phyloP scores from a whole-genome alignment of 352 stramenopile genomes.

The Ochromonadaceae sp. region DNA sequence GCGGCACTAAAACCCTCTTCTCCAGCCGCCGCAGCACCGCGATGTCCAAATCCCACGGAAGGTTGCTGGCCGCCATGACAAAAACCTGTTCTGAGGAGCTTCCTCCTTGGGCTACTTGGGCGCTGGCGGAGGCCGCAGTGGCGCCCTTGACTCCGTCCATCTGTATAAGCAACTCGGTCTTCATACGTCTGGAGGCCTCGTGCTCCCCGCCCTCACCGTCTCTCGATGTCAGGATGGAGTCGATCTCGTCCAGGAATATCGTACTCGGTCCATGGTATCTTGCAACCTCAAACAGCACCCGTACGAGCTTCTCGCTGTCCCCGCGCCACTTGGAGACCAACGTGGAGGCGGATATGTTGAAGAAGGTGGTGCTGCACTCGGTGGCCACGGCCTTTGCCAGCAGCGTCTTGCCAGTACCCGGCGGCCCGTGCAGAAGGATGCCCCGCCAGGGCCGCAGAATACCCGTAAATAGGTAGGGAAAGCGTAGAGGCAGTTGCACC shows the following conservation, averaged over 20 bases:
- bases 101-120: background rate
- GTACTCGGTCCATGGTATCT: constrained; percentile 87
- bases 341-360: constrained; percentile 71
- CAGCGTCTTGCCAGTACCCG: constrained; percentile 77
- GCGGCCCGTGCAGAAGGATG: constrained; percentile 35
- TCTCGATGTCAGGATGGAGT: constrained; percentile 76
- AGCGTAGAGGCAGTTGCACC: constrained; percentile 82
- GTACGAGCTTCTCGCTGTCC: constrained; percentile 75
- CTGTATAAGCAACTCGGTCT: constrained; percentile 92
- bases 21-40: constrained; percentile 81
- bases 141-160: constrained; percentile 76
- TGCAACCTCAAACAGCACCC: constrained; percentile 95
- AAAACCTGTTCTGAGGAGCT: constrained; percentile 31
- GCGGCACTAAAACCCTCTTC: constrained; percentile 79
- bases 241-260: constrained; percentile 98
- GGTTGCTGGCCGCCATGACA: constrained; percentile 83
- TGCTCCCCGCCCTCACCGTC: constrained; percentile 37
- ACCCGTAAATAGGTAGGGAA: constrained; percentile 80
- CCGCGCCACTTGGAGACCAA: constrained; percentile 32
- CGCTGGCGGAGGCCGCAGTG: background rate
- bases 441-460: constrained; percentile 68
- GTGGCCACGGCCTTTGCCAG: constrained; percentile 76
- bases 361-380: constrained; percentile 91
- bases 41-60: constrained; percentile 90
- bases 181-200: constrained; percentile 58